Evolutionary conservation across 78 protist genomes (phyloP), one percentile per base, ranked within the genome.

Genomic region (Anaeramoeba flamelloides): DNA sequence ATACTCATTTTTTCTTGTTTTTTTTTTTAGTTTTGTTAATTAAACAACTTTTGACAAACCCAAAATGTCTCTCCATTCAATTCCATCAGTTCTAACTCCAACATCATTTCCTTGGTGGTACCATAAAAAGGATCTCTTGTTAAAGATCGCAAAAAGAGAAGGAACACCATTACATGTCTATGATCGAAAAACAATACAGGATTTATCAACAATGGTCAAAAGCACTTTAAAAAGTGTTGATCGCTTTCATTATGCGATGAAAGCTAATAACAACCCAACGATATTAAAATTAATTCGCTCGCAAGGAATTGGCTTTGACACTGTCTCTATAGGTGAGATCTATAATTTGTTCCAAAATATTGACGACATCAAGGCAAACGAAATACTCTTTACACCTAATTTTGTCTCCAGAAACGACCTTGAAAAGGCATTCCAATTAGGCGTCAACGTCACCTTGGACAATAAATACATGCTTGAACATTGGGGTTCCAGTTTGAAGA

Each of bases 381-480:
- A 31, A 30, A 76, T 76, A 33, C 41, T 78, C 34, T 78, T 36
- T 3, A 78, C 81, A 31, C 81, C 81, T 40, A 78, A 78, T 74
- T 78, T 78, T 36, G 81, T 36, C 41, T 1, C n/a, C 1, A 34
- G 81, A 8, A 36, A 2, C 39, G 81, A 78, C 38, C 53, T 64
- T 38, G 81, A 78, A 8, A 37, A 1, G 1, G 81, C 81, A 1
- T 37, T 78, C 38, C 75, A 1, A 4, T 32, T 77, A n/a, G n/a
- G n/a, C n/a, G n/a, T n/a, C n/a, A n/a, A n/a, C 2, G 81, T 78
- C 22, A 78, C 1, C 39, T 69, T 78, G 69, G 81, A 78, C 81
- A 36, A 31, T 74, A 1, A 36, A 12, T 36, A 36, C 1, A 36
- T 34, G 34, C 81, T 78, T 37, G 30, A 37, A 1, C 4, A 1